These are phyloP conservation scores for Leishmania tropica DNA, from an alignment of 208 protist genomes.

Conservation along the genomic window DNA sequence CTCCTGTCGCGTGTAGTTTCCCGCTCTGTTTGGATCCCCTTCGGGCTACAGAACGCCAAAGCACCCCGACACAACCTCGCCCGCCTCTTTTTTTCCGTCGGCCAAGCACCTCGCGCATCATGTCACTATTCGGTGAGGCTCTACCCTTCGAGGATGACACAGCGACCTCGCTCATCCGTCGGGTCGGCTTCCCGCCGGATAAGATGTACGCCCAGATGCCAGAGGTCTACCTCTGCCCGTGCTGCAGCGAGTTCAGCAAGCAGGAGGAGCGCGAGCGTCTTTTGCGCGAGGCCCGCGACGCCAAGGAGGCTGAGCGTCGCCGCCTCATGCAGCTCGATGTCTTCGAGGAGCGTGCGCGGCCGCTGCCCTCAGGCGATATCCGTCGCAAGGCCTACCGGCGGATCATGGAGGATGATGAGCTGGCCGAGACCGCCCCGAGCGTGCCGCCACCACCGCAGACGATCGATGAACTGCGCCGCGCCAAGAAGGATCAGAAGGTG, in stretches of 20 bases:
- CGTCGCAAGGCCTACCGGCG: conserved; percentile 49
- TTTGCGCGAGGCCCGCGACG: conserved; percentile 50
- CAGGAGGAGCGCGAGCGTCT: conserved; percentile 65
- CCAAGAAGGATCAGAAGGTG: conserved; percentile 42
- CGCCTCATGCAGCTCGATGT: conserved; percentile 85
- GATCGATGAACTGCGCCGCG: conserved; percentile 64
- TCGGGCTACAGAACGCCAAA: background rate
- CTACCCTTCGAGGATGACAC: conserved; percentile 91
- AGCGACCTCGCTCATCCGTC: conserved; percentile 84
- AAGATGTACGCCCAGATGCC: conserved; percentile 86
- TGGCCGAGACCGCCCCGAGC: conserved; percentile 29
- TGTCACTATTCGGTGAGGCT: conserved; percentile 86
- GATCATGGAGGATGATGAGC: conserved; percentile 50
- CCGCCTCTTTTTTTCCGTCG: background rate
- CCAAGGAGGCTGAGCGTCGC: conserved; percentile 71
- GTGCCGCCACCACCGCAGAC: conserved; percentile 75
- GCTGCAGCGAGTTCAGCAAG: conserved; percentile 78
- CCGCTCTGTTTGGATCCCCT: background rate
- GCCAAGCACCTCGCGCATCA: conserved; percentile 12
- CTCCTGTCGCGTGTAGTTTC: background rate
- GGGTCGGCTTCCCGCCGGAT: conserved; percentile 77
- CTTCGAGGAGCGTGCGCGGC: conserved; percentile 87
- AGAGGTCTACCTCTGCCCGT: conserved; percentile 80
- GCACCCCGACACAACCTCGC: background rate
- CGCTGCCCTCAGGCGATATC: conserved; percentile 36